Conservation (phyloP, 1,139 yeast genomes). For the Candida pseudoviswanathii region DNA sequence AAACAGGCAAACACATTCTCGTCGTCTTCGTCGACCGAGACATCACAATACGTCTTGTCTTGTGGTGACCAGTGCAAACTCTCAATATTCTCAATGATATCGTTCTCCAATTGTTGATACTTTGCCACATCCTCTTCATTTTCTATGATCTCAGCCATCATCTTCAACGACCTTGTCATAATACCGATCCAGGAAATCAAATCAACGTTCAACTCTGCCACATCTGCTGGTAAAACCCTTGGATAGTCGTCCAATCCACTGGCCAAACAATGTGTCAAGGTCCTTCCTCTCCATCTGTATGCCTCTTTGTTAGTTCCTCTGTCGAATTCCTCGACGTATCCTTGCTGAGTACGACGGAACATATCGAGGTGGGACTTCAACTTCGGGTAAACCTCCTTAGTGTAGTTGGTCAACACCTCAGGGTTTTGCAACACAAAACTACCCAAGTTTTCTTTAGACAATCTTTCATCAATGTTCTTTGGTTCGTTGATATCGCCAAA, state of each 20-base stretch:
- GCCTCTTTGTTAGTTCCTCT: slow-evolving; percentile 64
- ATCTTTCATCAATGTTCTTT: slow-evolving; percentile 18
- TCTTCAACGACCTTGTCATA: slow-evolving; percentile 81
- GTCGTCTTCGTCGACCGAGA: slow-evolving; percentile 73
- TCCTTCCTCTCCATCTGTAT: slow-evolving; percentile 94
- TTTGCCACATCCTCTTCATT: slow-evolving; percentile 55
- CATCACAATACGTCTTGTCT: slow-evolving; percentile 77
- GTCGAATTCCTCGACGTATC: slow-evolving; percentile 72
- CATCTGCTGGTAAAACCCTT: slow-evolving; percentile 76
- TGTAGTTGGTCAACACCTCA: slow-evolving; percentile 61
- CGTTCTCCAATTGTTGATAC: slow-evolving; percentile 55
- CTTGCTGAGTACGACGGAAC: slow-evolving; percentile 82
- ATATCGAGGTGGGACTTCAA: slow-evolving; percentile 78
- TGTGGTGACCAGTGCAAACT: slow-evolving; percentile 78
- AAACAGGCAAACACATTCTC: slow-evolving; percentile 72
- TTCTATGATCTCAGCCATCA: slow-evolving; percentile 68
- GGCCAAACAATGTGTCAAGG: slow-evolving; percentile 81
- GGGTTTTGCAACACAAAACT: slow-evolving; percentile 60
- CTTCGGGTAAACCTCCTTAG: slow-evolving; percentile 72
- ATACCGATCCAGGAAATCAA: slow-evolving; percentile 91
- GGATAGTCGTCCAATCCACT: slow-evolving; percentile 98
- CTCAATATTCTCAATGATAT: slow-evolving; percentile 65
- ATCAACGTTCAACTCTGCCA: slow-evolving; percentile 90
- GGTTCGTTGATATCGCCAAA: slow-evolving; percentile 28
- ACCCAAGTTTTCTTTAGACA: slow-evolving; percentile 33